These are phyloP conservation scores for Colletotrichum tabaci DNA, from an alignment of 2,329 filamentous ascomycete species.

Conservation along the genomic window DNA sequence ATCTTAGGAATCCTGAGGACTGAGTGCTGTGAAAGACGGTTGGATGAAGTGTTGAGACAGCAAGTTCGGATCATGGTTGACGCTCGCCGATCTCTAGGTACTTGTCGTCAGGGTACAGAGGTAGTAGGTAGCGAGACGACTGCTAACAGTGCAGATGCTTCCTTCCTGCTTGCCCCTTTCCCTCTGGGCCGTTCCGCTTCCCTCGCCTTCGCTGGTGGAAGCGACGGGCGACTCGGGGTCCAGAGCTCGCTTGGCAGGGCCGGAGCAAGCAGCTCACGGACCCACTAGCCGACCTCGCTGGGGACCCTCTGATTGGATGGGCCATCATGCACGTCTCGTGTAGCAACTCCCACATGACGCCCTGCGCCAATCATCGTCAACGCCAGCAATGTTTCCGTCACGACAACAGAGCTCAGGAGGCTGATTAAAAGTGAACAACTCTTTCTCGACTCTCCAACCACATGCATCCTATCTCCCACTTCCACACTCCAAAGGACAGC, in stretches of 20 bases:
- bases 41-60: neutral
- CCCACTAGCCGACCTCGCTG: neutral
- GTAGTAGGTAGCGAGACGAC: neutral
- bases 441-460: neutral
- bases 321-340: constrained; percentile 45
- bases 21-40: neutral
- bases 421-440: constrained; percentile 13
- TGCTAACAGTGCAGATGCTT: neutral
- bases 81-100: neutral
- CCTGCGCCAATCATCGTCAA: constrained; percentile 35
- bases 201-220: neutral
- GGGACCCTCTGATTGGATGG: constrained; percentile 41
- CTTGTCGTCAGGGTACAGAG: too few relatives aligned
- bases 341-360: constrained; percentile 36
- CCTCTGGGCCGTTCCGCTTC: neutral
- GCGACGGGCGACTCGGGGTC: neutral
- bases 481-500: neutral
- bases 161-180: neutral
- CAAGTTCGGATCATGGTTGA: neutral
- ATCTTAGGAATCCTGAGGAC: neutral
- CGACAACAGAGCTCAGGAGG: constrained; percentile 2
- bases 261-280: neutral
- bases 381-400: constrained; percentile 15
- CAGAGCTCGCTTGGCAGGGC: neutral
- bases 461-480: neutral